Percentiles rank a stretch among this genome's conserved stretches.
These are phyloP conservation scores for Xylaria sp. DNA, from an alignment of 2,329 filamentous ascomycete species.

Conservation along the genomic window DNA sequence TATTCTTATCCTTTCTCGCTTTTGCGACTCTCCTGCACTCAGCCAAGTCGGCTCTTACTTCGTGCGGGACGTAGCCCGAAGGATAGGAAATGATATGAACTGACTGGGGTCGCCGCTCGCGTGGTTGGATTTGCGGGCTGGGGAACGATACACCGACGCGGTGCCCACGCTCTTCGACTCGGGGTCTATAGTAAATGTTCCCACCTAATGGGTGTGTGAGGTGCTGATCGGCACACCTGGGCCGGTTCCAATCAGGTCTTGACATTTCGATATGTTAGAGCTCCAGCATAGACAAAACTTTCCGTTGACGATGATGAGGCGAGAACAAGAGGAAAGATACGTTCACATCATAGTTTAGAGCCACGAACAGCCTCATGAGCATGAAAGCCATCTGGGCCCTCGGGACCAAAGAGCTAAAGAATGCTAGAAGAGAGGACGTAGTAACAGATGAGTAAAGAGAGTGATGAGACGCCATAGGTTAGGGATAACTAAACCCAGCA, in stretches of 20 bases:
- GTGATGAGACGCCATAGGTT: slow-evolving; percentile 14
- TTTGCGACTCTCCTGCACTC: slow-evolving; percentile 37
- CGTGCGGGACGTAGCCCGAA: slow-evolving; percentile 50
- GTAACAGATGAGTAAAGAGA: slow-evolving; percentile 1
- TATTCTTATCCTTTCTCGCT: slow-evolving; percentile 30
- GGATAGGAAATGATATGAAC: slow-evolving; percentile 58
- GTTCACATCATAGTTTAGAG: slow-evolving; percentile 18
- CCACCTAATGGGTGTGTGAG: slow-evolving; percentile 34
- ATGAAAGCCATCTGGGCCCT: neutral
- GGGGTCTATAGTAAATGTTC: slow-evolving; percentile 40
- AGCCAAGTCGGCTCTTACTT: slow-evolving; percentile 45
- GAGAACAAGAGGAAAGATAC: slow-evolving; percentile 8
- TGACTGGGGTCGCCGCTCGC: slow-evolving; percentile 56
- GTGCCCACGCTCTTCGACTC: slow-evolving; percentile 33
- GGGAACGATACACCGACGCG: slow-evolving; percentile 39
- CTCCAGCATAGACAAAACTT: neutral
- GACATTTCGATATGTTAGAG: slow-evolving; percentile 40
- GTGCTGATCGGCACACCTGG: slow-evolving; percentile 20
- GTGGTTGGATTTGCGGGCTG: slow-evolving; percentile 53
- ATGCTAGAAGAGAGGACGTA: neutral
- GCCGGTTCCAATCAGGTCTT: slow-evolving; percentile 31
- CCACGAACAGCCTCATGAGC: slow-evolving; percentile 8
- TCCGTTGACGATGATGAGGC: neutral
- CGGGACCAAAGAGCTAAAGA: neutral
- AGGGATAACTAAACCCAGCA: slow-evolving; percentile 16